Evolutionary conservation across 305 asterid genomes (phyloP).

Genomic region (Lippia alba): DNA sequence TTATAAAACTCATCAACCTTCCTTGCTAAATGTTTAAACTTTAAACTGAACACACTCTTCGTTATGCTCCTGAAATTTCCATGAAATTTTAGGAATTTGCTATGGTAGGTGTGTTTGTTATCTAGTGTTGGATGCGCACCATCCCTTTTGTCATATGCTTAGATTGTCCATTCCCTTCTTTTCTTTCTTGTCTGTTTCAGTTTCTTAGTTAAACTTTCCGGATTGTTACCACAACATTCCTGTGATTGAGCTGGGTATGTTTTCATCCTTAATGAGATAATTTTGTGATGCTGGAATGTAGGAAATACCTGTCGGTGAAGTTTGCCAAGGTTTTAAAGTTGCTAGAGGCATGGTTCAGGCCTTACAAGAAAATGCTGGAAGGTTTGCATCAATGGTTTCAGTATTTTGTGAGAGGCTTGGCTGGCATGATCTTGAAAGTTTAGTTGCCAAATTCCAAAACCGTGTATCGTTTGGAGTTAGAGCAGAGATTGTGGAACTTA

Average conservation of each 20-base stretch:
- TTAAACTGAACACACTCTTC: slow-evolving; percentile 27
- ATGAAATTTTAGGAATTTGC: slow-evolving; percentile 14
- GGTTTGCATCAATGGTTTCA: slow-evolving; percentile 99
- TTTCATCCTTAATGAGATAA: slow-evolving; percentile 30
- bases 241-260: slow-evolving; percentile 23
- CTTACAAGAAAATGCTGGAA: slow-evolving; percentile 98
- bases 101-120: slow-evolving; percentile 22
- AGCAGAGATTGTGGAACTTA: slow-evolving; percentile 98
- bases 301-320: slow-evolving; percentile 91
- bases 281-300: slow-evolving; percentile 47
- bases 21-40: not conserved
- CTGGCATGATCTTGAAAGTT: slow-evolving; percentile 95
- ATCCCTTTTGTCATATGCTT: slow-evolving; percentile 17
- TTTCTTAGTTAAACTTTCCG: slow-evolving; percentile 18
- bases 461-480: slow-evolving; percentile 99
- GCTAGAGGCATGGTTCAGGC: slow-evolving; percentile 99
- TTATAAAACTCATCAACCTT: not conserved
- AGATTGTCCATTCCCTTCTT: not conserved
- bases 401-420: slow-evolving; percentile 99
- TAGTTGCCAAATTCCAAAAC: slow-evolving; percentile 91
- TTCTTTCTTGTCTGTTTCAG: slow-evolving; percentile 15
- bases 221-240: slow-evolving; percentile 6
- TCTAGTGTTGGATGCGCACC: slow-evolving; percentile 14
- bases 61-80: slow-evolving; percentile 18
- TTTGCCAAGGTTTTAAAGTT: slow-evolving; percentile 87